These are phyloP conservation scores for Leptographium lundbergii DNA, from an alignment of 2,329 filamentous ascomycete genomes.

Conservation along the genomic window DNA sequence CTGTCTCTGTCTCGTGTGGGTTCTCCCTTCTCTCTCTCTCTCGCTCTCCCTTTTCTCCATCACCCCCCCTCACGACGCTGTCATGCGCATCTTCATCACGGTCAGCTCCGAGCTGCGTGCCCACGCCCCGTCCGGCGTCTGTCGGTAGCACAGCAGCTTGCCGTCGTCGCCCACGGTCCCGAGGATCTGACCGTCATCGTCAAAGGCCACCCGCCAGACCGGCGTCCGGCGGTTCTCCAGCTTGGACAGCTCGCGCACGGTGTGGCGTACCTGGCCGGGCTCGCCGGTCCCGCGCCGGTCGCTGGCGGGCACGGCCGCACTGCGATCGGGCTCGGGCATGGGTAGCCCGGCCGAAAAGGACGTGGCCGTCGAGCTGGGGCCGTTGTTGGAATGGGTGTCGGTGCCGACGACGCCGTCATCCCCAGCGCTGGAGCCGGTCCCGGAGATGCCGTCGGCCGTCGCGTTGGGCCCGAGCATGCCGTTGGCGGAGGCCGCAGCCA, in stretches of 20 bases:
- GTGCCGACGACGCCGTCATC: neutral
- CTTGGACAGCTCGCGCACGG: slow-evolving; percentile 49
- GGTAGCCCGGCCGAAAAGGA: slow-evolving; percentile 3
- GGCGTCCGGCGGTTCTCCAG: slow-evolving; percentile 56
- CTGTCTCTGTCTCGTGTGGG: neutral
- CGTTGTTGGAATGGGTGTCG: slow-evolving; percentile 2
- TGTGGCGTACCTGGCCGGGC: slow-evolving; percentile 54
- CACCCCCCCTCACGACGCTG: slow-evolving; percentile 18
- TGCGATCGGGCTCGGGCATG: slow-evolving; percentile 8
- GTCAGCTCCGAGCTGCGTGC: slow-evolving; percentile 47
- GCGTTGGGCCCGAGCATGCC: neutral
- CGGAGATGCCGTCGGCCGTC: neutral
- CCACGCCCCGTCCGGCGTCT: slow-evolving; percentile 45
- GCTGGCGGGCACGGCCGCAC: slow-evolving; percentile 4
- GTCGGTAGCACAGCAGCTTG: slow-evolving; percentile 47
- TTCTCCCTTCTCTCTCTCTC: neutral
- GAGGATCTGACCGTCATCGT: slow-evolving; percentile 57
- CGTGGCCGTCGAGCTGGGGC: slow-evolving; percentile 4
- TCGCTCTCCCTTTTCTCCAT: neutral
- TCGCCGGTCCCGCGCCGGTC: slow-evolving; percentile 42
- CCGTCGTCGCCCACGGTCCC: slow-evolving; percentile 69
- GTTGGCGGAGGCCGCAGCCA: neutral
- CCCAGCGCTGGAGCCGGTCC: neutral
- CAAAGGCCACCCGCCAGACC: slow-evolving; percentile 65
- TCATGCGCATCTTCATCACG: slow-evolving; percentile 44